Evolutionary conservation across 2,329 filamentous ascomycete species (phyloP).

Genomic region (Apiospora saccharicola): DNA sequence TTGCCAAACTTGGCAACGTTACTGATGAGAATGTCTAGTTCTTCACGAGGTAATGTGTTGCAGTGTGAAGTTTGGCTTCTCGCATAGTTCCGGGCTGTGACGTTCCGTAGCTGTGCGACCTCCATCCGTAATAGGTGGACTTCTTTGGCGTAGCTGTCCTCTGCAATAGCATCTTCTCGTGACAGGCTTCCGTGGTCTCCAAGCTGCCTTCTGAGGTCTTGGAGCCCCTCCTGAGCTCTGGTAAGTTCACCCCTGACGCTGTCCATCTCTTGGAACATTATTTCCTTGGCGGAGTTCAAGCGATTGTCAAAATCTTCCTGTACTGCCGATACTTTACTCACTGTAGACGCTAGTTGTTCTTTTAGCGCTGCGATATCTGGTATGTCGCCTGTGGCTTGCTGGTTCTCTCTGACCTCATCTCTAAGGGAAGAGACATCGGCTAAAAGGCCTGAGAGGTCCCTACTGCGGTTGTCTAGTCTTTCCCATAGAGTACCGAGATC

Average conservation of each 20-base stretch:
- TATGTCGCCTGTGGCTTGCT: neutral
- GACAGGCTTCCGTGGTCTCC: constrained; percentile 28
- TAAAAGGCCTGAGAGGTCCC: neutral
- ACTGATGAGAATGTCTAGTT: neutral
- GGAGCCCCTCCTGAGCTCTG: constrained; percentile 38
- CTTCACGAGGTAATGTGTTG: neutral
- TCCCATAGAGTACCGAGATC: neutral
- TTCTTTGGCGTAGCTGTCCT: constrained; percentile 42
- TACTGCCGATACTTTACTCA: neutral
- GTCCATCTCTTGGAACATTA: neutral
- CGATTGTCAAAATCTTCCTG: neutral
- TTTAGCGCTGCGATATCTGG: neutral
- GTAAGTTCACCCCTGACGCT: constrained; percentile 39
- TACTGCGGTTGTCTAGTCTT: neutral
- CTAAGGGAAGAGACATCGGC: neutral
- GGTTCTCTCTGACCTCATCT: neutral
- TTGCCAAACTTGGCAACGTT: constrained; percentile 49
- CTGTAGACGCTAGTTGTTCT: neutral
- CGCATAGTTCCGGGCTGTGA: constrained; percentile 35
- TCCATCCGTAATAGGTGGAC: constrained; percentile 43
- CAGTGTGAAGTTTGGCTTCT: neutral
- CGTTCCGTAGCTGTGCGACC: constrained; percentile 41
- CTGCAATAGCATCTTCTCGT: constrained; percentile 2
- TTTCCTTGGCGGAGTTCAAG: neutral
- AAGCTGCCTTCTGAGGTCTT: constrained; percentile 37